Percentiles rank a stretch among this genome's conserved stretches.
Conservation (phyloP, 1,284 basidiomycete species). For the Marasmius oreades region DNA sequence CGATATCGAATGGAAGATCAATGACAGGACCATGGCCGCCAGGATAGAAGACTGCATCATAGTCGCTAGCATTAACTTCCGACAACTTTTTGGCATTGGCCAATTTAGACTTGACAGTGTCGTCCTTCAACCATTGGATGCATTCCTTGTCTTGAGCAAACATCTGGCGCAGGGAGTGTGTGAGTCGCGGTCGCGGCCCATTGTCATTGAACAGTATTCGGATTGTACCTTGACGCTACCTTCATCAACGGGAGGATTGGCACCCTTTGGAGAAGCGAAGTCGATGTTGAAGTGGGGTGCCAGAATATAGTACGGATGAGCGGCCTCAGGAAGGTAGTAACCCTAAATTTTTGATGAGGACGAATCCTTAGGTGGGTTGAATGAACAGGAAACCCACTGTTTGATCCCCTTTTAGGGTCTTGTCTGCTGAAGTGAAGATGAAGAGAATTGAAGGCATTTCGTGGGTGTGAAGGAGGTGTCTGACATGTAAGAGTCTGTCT, state of each 20-base stretch:
- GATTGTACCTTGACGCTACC: slow-evolving; percentile 47
- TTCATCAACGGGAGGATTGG: slow-evolving; percentile 71
- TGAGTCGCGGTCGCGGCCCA: neutral
- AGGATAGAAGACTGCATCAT: slow-evolving; percentile 75
- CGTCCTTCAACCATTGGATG: slow-evolving; percentile 62
- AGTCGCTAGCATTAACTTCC: slow-evolving; percentile 57
- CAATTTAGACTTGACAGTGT: slow-evolving; percentile 53
- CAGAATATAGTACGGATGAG: slow-evolving; percentile 78
- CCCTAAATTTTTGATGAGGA: slow-evolving; percentile 36
- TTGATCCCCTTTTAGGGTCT: slow-evolving; percentile 52
- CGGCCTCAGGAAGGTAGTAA: slow-evolving; percentile 73
- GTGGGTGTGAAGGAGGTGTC: too few relatives aligned
- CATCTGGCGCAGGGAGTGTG: slow-evolving; percentile 27
- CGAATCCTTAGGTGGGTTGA: slow-evolving; percentile 3
- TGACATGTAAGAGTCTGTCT: too few relatives aligned
- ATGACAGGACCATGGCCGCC: slow-evolving; percentile 76
- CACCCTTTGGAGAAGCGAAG: slow-evolving; percentile 68
- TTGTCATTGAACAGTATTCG: neutral
- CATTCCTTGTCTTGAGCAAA: slow-evolving; percentile 62
- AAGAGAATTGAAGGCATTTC: slow-evolving; percentile 58
- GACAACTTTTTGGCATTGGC: slow-evolving; percentile 59
- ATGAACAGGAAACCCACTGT: slow-evolving; percentile 42
- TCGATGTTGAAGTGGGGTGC: slow-evolving; percentile 58
- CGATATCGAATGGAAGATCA: slow-evolving; percentile 58
- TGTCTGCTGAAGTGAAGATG: slow-evolving; percentile 70